Evolutionary conservation across 2,329 filamentous ascomycete genomes (phyloP).

Genomic region (Chrysoporthe austroafricana): DNA sequence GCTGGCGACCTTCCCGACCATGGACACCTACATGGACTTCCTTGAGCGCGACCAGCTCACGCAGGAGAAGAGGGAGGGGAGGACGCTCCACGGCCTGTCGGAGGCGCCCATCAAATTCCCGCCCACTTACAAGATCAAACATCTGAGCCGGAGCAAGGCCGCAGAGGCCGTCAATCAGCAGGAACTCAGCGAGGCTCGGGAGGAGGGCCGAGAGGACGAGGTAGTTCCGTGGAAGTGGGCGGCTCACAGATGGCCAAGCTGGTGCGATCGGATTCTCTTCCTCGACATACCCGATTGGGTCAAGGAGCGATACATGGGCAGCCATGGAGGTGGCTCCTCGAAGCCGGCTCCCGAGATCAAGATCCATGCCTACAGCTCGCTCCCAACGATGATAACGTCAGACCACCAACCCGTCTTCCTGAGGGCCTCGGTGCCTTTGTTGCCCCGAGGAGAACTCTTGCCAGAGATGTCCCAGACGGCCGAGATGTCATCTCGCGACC

Average conservation of each 20-base stretch:
- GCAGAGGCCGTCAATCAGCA: constrained; percentile 36
- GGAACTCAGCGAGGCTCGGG: constrained; percentile 33
- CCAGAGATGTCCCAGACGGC: constrained; percentile 32
- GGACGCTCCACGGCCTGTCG: constrained; percentile 75
- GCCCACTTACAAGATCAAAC: constrained; percentile 89
- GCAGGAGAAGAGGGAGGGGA: constrained; percentile 68
- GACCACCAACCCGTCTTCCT: constrained; percentile 88
- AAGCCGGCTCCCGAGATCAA: constrained; percentile 39
- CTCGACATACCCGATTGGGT: constrained; percentile 64
- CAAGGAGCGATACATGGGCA: constrained; percentile 32
- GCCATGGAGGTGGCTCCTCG: constrained; percentile 30
- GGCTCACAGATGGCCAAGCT: constrained; percentile 82
- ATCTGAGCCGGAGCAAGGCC: constrained; percentile 40
- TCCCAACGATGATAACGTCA: constrained; percentile 80
- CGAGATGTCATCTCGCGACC: constrained; percentile 11
- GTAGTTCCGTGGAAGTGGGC: constrained; percentile 72
- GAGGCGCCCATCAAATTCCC: constrained; percentile 80
- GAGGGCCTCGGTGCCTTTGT: constrained; percentile 67
- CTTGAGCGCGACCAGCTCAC: constrained; percentile 79
- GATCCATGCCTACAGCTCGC: constrained; percentile 70
- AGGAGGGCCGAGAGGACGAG: constrained; percentile 33
- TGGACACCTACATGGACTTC: constrained; percentile 59
- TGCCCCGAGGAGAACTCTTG: constrained; percentile 45
- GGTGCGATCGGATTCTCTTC: constrained; percentile 91
- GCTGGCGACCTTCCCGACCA: constrained; percentile 66